phyloP scores from a whole-genome alignment of 2,329 filamentous ascomycete genomes.

The Endoconidiophora laricicola region DNA sequence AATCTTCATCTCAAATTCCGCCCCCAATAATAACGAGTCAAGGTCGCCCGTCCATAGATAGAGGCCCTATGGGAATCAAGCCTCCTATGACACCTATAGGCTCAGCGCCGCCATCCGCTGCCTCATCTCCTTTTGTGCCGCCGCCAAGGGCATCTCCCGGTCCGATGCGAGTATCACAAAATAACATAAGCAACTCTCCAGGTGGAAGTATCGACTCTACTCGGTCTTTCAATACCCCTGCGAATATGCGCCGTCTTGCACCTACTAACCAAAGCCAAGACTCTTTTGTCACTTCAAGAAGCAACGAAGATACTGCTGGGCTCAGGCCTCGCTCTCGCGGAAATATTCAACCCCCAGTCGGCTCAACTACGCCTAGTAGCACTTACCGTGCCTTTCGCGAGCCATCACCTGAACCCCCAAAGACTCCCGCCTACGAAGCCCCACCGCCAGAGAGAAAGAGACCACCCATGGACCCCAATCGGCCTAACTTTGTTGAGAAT shows the following conservation, averaged over 20 bases:
- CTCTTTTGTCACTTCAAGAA: slow-evolving; percentile 26
- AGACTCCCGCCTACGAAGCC: slow-evolving; percentile 21
- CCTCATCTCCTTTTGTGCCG: slow-evolving; percentile 19
- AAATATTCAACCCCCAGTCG: slow-evolving; percentile 18
- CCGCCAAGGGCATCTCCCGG: slow-evolving; percentile 24
- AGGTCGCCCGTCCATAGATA: slow-evolving; percentile 11
- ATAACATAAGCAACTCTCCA: slow-evolving; percentile 26
- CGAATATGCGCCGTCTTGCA: slow-evolving; percentile 30
- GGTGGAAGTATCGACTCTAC: slow-evolving; percentile 35
- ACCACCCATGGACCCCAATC: slow-evolving; percentile 47
- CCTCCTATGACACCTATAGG: slow-evolving; percentile 12
- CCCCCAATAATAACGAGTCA: slow-evolving; percentile 6
- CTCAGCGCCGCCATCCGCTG: slow-evolving; percentile 8
- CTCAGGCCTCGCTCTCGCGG: slow-evolving; percentile 37
- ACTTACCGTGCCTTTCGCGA: slow-evolving; percentile 8
- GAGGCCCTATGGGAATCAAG: slow-evolving; percentile 6
- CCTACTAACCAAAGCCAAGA: slow-evolving; percentile 41
- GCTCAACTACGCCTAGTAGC: background rate
- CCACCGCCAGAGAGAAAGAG: slow-evolving; percentile 45
- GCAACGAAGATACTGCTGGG: slow-evolving; percentile 35
- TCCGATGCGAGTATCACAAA: slow-evolving; percentile 15
- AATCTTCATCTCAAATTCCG: slow-evolving; percentile 2
- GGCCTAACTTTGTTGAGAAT: slow-evolving; percentile 32
- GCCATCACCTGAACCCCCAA: slow-evolving; percentile 13
- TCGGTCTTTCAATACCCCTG: slow-evolving; percentile 24